Evolutionary conservation across 352 stramenopile genomes (phyloP).

Genomic region (Phytophthora cactorum): DNA sequence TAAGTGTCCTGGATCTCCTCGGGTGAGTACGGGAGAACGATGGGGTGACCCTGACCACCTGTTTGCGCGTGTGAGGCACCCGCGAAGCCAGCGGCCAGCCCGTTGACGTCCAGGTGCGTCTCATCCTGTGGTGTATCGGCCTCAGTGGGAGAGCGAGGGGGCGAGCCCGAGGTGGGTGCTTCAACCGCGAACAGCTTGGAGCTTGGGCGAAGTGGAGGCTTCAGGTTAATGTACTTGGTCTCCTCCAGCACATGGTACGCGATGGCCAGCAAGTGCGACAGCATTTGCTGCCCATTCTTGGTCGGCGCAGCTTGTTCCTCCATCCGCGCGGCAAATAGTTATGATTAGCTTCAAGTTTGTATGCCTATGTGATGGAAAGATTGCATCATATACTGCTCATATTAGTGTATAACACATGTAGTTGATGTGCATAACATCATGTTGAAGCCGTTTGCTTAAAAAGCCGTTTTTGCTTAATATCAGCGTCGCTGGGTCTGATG

Average conservation of each 20-base stretch:
- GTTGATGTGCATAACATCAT: conserved; percentile 1
- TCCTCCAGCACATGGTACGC: conserved; percentile 83
- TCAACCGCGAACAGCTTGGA: conserved; percentile 79
- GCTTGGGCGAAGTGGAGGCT: conserved; percentile 79
- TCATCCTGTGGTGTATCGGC: conserved; percentile 57
- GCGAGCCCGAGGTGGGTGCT: conserved; percentile 34
- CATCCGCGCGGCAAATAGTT: conserved; percentile 17
- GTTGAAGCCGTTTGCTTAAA: conserved; percentile 10
- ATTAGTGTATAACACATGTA: neutral
- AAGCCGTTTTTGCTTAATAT: too few species aligned
- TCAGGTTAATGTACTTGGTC: conserved; percentile 86
- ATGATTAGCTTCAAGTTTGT: neutral
- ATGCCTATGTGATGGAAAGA: neutral
- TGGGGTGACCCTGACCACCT: conserved; percentile 35
- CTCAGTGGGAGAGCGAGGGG: conserved; percentile 38
- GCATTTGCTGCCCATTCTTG: conserved; percentile 62
- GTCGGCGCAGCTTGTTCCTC: conserved; percentile 19
- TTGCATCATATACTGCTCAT: neutral
- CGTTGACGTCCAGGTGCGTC: conserved; percentile 49
- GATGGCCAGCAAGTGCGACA: conserved; percentile 76
- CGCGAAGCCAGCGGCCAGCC: conserved; percentile 35
- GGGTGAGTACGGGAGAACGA: conserved; percentile 72
- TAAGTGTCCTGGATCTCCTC: conserved; percentile 90
- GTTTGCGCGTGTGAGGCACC: conserved; percentile 36
- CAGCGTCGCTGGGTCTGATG: too few species aligned